phyloP scores from a whole-genome alignment of 345 rosid genomes.

The Moringa oleifera region DNA sequence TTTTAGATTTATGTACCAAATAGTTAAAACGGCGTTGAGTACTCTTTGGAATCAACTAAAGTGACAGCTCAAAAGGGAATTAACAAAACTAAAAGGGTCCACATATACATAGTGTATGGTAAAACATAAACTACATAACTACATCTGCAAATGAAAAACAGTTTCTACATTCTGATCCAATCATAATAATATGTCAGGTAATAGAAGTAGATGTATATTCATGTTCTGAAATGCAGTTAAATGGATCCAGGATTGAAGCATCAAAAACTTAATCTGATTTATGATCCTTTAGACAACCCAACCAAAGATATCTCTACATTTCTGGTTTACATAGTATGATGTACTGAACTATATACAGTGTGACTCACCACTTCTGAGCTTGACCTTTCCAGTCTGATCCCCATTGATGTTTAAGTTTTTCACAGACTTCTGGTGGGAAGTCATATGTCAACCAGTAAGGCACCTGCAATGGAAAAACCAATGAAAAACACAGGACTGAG shows the following conservation, averaged over 20 bases:
- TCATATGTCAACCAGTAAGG: constrained; percentile 89
- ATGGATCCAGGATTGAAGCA: neutral
- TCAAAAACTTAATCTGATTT: too few species aligned
- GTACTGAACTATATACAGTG: neutral
- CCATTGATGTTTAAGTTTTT: constrained; percentile 74
- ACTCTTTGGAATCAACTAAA: neutral
- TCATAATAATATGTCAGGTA: too few species aligned
- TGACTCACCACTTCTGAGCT: constrained; percentile 87
- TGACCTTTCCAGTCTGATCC: constrained; percentile 97
- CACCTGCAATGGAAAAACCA: constrained; percentile 32
- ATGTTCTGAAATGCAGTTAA: too few species aligned
- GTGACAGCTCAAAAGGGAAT: neutral
- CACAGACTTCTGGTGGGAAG: constrained; percentile 86
- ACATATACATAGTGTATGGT: neutral
- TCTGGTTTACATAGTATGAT: neutral
- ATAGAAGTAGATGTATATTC: too few species aligned
- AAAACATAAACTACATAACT: neutral
- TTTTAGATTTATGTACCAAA: too few species aligned
- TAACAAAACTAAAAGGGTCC: neutral
- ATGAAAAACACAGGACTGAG: neutral
- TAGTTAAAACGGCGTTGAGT: too few species aligned
- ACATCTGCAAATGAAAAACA: neutral
- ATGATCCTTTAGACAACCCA: neutral
- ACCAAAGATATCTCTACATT: neutral
- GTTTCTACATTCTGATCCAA: too few species aligned